Evolutionary conservation across 371 early-diverging fungal genomes (phyloP), one percentile per base, ranked within the genome.

Genomic region (Saksenaea vasiformis): DNA sequence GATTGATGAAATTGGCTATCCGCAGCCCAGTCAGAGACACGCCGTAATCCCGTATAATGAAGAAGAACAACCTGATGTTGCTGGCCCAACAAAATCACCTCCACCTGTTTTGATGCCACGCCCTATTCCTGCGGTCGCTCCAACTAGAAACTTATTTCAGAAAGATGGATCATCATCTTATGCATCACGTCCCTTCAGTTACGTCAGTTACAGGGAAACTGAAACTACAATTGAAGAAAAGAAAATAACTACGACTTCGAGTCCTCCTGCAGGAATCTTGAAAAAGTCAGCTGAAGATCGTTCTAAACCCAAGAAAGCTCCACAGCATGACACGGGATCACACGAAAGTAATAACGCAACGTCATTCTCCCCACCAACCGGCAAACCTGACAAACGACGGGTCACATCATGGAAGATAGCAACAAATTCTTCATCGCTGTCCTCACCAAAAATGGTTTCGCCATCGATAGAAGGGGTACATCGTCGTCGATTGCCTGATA

Each of bases 61-160:
- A 47, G 51, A 47, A 47, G 22, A 47, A 4, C 31, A 31, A 22
- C 2, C 22, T 5, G 51, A 17, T 10, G 67, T 68, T 47, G 39
- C 51, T 47, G 64, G 59, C 10, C 68, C 68, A 43, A 68, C 68
- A 24, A 64, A 63, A 39, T 68, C 68, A 22, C 68, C 68, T 10
- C 68, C 68, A 13, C 68, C 68, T 3, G 57, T 68, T n/a, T 54
- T 64, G 56, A 68, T 68, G 68, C 68, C 68, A 43, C 47, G 62
- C 36, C 68, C 68, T 47, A 54, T 58, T 24, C 64, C 54, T 35
- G 68, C 68, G 5, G 51, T 68, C 15, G 51, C 64, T 8, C 68
- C 64, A 8, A 68, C 68, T 39, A 59, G 58, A 31, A 68, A 41
- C n/a, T 34, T 68, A 41, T 60, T 68, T 15, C 24, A 53, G 1